Percentiles rank a stretch among this genome's conserved stretches.
phyloP scores from a whole-genome alignment of 2,329 filamentous ascomycete genomes.

The Penicillium digitatum region DNA sequence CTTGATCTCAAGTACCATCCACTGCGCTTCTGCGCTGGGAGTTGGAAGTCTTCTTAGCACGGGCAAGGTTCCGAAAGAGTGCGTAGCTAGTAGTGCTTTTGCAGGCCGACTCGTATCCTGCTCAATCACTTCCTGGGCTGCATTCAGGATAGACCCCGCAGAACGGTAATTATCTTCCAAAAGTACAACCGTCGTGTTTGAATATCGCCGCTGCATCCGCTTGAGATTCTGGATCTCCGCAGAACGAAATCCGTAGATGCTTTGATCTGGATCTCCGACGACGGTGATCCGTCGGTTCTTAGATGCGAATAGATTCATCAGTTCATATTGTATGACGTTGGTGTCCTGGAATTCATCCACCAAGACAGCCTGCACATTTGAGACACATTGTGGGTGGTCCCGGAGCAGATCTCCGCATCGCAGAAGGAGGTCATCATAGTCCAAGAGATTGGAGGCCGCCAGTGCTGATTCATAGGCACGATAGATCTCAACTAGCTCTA shows the following conservation, averaged over 20 bases:
- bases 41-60: constrained; percentile 72
- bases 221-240: constrained; percentile 86
- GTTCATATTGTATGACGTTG: constrained; percentile 87
- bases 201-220: constrained; percentile 71
- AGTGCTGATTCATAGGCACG: constrained; percentile 74
- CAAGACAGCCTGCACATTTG: constrained; percentile 83
- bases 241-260: constrained; percentile 93
- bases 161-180: constrained; percentile 95
- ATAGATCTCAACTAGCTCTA: constrained; percentile 66
- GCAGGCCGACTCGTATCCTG: constrained; percentile 78
- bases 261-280: constrained; percentile 95
- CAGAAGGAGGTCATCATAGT: constrained; percentile 90
- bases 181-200: constrained; percentile 73
- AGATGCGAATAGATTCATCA: constrained; percentile 84
- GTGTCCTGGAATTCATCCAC: constrained; percentile 99
- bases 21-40: constrained; percentile 71
- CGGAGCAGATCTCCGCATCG: constrained; percentile 75
- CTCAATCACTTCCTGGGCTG: constrained; percentile 81
- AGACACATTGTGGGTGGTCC: constrained; percentile 71
- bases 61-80: constrained; percentile 72
- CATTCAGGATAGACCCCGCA: constrained; percentile 74
- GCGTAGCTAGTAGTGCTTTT: constrained; percentile 75
- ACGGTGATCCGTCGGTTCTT: constrained; percentile 74
- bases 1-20: constrained; percentile 82
- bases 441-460: constrained; percentile 72